Evolutionary conservation across 768 basidiomycete species (phyloP), one percentile per base, ranked within the genome.

Genomic region (Boletus barrowsii): DNA sequence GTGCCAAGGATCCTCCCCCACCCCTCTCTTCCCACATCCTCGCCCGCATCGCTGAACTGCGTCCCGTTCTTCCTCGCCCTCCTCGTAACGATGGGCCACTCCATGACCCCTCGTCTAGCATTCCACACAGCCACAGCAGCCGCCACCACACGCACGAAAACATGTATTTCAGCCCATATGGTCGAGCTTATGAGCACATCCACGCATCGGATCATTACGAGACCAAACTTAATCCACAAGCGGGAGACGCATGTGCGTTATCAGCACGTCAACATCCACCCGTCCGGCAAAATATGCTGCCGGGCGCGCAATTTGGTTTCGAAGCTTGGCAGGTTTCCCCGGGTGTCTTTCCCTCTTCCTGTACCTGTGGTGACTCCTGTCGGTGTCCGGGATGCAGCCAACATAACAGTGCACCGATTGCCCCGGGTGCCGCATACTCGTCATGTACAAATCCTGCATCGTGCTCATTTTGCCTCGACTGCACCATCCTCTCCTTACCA

Each of bases 11-110:
- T 46, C 50, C 53, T 55, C 51, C 63, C 2, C 49, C 66, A 10
- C 67, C 61, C 3, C 67, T 72, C 36, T 71, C 79, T 24, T 72
- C 79, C 36, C 79, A 83, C 53, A 79, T 84, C 52, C 71, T 83
- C 13, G 81, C 79, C 9, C 83, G 84, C 54, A 80, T 85, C 44
- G 79, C 83, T 9, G 83, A 84, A 59, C 72, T 86, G 51, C 83
- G 87, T 8, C 85, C 87, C 3, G 83, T 90, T 18, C 80, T 88
- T 35, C 88, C 88, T 5, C 83, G 83, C 10, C 84, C 84, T 15
- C 57, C 75, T 30, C 62, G 65, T 24, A 62, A 49, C 24, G 67
- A 68, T 30, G 76, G 79, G 4, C 73, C 75, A 42, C 50, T 76
- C 17, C 82, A 83, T 58, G 68, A 78, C 57, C 79, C 82, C 17